Evolutionary conservation across 2,329 filamentous ascomycete genomes (phyloP).

Genomic region (Hyphodiscus sp.): DNA sequence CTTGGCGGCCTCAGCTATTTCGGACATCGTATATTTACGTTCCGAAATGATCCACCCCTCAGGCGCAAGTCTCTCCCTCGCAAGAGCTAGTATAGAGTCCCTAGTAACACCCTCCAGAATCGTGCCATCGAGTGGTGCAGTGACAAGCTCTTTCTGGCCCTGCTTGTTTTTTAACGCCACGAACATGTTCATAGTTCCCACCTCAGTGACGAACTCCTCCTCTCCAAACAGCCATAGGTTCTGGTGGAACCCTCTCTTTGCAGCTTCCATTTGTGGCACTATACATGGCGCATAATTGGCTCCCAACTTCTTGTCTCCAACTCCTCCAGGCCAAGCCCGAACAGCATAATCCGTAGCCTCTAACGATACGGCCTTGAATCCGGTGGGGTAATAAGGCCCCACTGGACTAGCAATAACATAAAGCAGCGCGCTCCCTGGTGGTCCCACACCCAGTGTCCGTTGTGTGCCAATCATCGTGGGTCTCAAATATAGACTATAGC

Average conservation of each 20-base stretch:
- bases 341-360: constrained; percentile 97
- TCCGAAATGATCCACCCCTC: constrained; percentile 86
- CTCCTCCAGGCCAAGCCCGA: constrained; percentile 94
- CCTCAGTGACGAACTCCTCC: constrained; percentile 93
- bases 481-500: constrained; percentile 92
- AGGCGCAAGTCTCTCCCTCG: constrained; percentile 72
- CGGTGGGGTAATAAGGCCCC: constrained; percentile 95
- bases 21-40: constrained; percentile 86
- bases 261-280: constrained; percentile 88
- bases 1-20: constrained; percentile 71
- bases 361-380: constrained; percentile 93
- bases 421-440: constrained; percentile 86
- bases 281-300: constrained; percentile 99
- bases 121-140: constrained; percentile 92
- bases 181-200: constrained; percentile 99
- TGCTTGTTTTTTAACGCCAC: constrained; percentile 77
- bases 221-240: constrained; percentile 97
- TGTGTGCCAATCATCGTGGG: constrained; percentile 98
- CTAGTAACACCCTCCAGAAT: constrained; percentile 93
- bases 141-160: constrained; percentile 85
- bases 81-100: constrained; percentile 83
- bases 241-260: constrained; percentile 89
- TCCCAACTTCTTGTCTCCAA: constrained; percentile 96
- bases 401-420: constrained; percentile 96
- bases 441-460: constrained; percentile 82